These are phyloP conservation scores for Silene conica DNA, from an alignment of 148 eudicot species.

Conservation along the genomic window DNA sequence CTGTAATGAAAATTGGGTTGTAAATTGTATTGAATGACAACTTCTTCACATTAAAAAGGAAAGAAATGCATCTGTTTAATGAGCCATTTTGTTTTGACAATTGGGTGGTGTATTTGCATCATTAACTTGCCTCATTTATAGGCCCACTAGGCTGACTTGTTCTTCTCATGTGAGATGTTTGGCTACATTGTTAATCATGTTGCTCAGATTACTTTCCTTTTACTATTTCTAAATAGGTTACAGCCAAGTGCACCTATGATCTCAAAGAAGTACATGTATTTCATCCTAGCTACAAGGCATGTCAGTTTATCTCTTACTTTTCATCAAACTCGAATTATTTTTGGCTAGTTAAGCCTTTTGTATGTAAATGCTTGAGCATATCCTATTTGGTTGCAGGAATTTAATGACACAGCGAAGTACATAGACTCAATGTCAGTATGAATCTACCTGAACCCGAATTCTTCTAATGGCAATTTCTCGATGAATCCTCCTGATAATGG, in stretches of 20 bases:
- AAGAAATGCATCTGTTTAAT: not conserved
- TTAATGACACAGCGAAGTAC: too few relatives aligned
- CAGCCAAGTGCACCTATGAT: conserved; percentile 46
- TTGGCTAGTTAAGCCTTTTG: too few relatives aligned
- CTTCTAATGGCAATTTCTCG: too few relatives aligned
- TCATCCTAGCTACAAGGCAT: too few relatives aligned
- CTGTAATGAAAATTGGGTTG: not conserved
- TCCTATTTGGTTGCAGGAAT: too few relatives aligned
- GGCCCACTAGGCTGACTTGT: not conserved
- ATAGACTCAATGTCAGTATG: too few relatives aligned
- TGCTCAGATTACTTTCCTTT: not conserved
- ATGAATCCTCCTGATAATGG: too few relatives aligned
- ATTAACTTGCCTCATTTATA: not conserved
- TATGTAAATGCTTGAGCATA: too few relatives aligned
- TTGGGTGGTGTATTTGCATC: not conserved
- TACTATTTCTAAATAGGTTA: conserved; percentile 35
- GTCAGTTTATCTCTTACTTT: too few relatives aligned
- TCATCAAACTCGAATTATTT: too few relatives aligned
- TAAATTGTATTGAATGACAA: not conserved
- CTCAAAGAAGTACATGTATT: conserved; percentile 72
- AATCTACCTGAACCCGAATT: too few relatives aligned
- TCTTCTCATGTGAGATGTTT: not conserved
- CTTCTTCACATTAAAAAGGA: not conserved
- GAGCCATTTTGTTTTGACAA: not conserved
- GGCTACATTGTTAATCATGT: not conserved